Conservation (phyloP, 805 yeast species). For the Candida silvicultrix region DNA sequence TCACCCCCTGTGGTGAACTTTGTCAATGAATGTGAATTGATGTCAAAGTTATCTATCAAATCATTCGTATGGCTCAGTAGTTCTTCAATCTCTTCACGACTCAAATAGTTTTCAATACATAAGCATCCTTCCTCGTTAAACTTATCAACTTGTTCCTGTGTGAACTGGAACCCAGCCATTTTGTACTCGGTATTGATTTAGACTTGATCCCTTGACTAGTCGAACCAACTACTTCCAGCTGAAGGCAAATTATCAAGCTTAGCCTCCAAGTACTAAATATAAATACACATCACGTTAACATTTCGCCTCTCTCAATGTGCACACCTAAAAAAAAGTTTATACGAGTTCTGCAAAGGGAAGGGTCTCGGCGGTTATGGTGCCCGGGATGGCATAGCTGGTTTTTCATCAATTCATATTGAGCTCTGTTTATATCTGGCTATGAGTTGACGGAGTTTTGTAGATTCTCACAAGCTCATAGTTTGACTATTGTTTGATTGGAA, state of each 20-base stretch:
- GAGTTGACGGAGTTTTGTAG: no score
- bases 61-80: slow-evolving; percentile 37
- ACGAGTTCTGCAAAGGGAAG: neutral
- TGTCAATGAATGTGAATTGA: slow-evolving; percentile 58
- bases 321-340: no score
- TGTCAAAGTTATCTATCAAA: slow-evolving; percentile 43
- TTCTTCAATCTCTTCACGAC: slow-evolving; percentile 30
- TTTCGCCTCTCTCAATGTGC: no score
- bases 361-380: neutral
- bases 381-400: neutral
- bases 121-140: slow-evolving; percentile 57
- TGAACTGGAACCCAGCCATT: slow-evolving; percentile 6
- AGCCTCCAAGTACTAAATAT: no score
- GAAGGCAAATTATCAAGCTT: no score
- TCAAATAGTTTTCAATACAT: slow-evolving; percentile 50
- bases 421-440: no score
- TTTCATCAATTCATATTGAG: no score
- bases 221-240: no score
- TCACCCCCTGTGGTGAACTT: slow-evolving; percentile 52
- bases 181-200: neutral
- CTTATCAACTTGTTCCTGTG: slow-evolving; percentile 40
- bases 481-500: no score
- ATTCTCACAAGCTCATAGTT: no score
- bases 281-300: no score
- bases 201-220: neutral